Conservation (phyloP, 768 basidiomycete species). For the Boletus patriciae region DNA sequence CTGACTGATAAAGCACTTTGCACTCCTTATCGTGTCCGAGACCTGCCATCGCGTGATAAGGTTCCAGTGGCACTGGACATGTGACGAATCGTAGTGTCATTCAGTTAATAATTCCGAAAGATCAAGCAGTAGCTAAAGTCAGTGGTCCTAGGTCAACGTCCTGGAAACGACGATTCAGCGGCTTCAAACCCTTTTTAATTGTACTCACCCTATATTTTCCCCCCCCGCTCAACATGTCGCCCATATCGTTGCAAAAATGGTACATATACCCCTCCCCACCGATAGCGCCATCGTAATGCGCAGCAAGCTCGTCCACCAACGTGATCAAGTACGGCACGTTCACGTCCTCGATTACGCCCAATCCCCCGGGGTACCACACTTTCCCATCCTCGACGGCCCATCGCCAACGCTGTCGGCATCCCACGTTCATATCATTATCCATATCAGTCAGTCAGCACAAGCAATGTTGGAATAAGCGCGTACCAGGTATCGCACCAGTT, state of each 20-base stretch:
- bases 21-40: no score
- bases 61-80: no score
- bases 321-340: constrained; percentile 39
- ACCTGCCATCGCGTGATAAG: no score
- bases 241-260: constrained; percentile 27
- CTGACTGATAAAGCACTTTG: no score
- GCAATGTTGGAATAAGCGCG: constrained; percentile 20
- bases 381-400: constrained; percentile 60
- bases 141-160: no score
- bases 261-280: constrained; percentile 29
- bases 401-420: constrained; percentile 59
- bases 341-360: constrained; percentile 42
- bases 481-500: constrained; percentile 65
- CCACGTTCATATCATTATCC: no score
- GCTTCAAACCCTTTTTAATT: no score
- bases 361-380: constrained; percentile 46
- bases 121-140: neutral
- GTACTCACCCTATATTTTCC: neutral
- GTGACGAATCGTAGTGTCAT: no score
- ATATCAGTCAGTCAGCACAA: neutral
- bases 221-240: neutral
- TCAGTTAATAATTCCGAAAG: no score
- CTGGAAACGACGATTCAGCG: neutral
- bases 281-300: constrained; percentile 22
- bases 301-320: constrained; percentile 43